Conservation (phyloP, 129 eudicot species). For the Tagetes patula region DNA sequence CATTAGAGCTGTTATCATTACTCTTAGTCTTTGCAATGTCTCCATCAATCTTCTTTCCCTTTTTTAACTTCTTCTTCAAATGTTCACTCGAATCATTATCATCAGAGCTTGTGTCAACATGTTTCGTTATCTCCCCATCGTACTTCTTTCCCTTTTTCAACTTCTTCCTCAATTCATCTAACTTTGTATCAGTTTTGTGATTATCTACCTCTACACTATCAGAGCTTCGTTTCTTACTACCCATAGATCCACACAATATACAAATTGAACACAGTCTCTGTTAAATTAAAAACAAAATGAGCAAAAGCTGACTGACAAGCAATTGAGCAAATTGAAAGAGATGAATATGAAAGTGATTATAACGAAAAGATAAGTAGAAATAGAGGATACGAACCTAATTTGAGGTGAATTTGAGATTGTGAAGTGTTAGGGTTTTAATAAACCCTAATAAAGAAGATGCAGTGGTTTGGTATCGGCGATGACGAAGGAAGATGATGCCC, state of each 20-base stretch:
- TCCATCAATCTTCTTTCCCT: conserved; percentile 45
- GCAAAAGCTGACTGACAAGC: neutral
- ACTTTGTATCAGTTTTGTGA: conserved; percentile 4
- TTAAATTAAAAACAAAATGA: conserved; percentile 1
- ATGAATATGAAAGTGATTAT: conserved; percentile 20
- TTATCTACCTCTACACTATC: conserved; percentile 37
- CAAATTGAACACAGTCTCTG: conserved; percentile 1
- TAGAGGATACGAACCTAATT: conserved; percentile 13
- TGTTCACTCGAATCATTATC: conserved; percentile 22
- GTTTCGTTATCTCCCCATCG: conserved; percentile 31
- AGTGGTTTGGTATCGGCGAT: conserved; percentile 16
- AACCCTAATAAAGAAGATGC: conserved; percentile 8
- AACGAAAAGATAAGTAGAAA: neutral
- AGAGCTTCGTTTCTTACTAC: conserved; percentile 43
- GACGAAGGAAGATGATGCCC: conserved; percentile 24
- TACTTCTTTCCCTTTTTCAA: conserved; percentile 51
- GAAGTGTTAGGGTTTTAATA: conserved; percentile 26
- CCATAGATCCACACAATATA: conserved; percentile 27
- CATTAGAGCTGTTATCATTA: conserved; percentile 13
- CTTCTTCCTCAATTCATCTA: conserved; percentile 36
- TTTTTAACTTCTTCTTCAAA: conserved; percentile 44
- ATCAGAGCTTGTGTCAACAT: conserved; percentile 14
- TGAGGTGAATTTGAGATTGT: neutral
- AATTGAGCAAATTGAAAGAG: conserved; percentile 3
- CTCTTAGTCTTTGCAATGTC: conserved; percentile 25